A percentile compares a stretch with the other conserved stretches of the same genome.
Evolutionary conservation across 2,329 filamentous ascomycete genomes (phyloP).

Genomic region (Fusarium sp.): DNA sequence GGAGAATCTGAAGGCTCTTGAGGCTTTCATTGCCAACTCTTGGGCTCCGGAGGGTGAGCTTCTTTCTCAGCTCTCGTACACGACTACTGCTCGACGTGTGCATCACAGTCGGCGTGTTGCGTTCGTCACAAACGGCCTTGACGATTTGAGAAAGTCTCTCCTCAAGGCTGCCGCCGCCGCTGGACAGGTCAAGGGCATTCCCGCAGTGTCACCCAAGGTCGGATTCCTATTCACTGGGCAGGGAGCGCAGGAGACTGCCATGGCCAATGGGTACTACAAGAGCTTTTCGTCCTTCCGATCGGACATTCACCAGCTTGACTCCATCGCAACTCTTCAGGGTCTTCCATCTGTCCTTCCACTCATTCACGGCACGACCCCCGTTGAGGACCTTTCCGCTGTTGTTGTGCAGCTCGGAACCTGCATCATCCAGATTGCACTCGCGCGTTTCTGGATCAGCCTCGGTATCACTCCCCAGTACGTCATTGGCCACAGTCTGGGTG

Average conservation of each 20-base stretch:
- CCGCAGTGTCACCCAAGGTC: neutral
- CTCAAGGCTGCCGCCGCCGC: neutral
- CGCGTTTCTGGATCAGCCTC: constrained; percentile 48
- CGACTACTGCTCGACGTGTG: neutral
- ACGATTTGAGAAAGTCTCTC: neutral
- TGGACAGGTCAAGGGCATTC: neutral
- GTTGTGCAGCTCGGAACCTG: neutral
- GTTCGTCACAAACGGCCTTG: neutral
- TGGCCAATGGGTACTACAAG: neutral
- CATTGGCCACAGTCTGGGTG: constrained; percentile 55
- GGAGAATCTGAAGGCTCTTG: neutral
- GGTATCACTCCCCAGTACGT: constrained; percentile 55
- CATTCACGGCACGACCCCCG: accelerated
- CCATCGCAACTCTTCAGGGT: neutral
- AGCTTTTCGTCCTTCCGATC: neutral
- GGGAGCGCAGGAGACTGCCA: neutral
- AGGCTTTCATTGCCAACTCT: neutral
- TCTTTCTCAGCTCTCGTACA: neutral
- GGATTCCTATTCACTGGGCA: neutral
- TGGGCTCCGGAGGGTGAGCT: neutral
- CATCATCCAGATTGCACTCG: constrained; percentile 7
- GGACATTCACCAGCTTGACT: neutral
- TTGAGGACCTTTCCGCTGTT: neutral
- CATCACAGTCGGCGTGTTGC: neutral
- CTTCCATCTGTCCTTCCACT: neutral